Base-by-base conservation (phyloP, 2,329 filamentous ascomycete genomes). In the Aspergillus amoenus region DNA sequence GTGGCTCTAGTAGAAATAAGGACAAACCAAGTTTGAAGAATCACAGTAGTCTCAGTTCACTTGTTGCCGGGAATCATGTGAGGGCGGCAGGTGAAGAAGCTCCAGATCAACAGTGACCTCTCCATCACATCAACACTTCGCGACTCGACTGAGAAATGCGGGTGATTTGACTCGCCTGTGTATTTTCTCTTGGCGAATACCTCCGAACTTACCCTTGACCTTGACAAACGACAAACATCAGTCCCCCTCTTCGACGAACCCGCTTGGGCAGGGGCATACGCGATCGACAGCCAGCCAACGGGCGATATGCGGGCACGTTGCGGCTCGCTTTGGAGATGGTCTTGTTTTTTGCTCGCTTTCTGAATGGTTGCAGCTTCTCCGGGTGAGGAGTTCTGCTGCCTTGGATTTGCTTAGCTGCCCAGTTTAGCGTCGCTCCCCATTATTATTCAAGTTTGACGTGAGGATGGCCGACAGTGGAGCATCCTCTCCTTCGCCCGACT, bases 401-500 rank as follows among this genome's bases (percentile, higher is more conserved):
- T 44, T 51, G 24, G 51, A 12, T 34, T 51, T 41, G 27, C 41
- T 22, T 34, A 47, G 15, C 40, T 54, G 45, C 56, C 46, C 44
- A n/a, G n/a, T 27, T 62, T 63, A 63, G 56, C 59, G 45, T 48
- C 44, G 41, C 50, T 47, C 54, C 50, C 55, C 57, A 52, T 55
- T 30, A 9, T 30, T 30, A n/a, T 37, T 56, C 48, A 53, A 56
- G 57, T 47, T 48, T 40, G 48, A 47, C 30, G 50, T 50, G 22
- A 56, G 42, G 51, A 63, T 63, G 61, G 57, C 61, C 53, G 22
- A 57, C 51, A 52, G 52, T 60, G 59, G 59, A 51, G 49, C 49
- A 44, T 56, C 56, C 42, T 24, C 52, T 52, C 40, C 41, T 54
- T 39, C 51, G 30, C 50, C 57, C 43, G 53, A 58, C 30, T 47